A percentile compares a stretch with the other conserved stretches of the same genome.
Conservation (phyloP, 768 basidiomycete genomes). For the Russula abietina region DNA sequence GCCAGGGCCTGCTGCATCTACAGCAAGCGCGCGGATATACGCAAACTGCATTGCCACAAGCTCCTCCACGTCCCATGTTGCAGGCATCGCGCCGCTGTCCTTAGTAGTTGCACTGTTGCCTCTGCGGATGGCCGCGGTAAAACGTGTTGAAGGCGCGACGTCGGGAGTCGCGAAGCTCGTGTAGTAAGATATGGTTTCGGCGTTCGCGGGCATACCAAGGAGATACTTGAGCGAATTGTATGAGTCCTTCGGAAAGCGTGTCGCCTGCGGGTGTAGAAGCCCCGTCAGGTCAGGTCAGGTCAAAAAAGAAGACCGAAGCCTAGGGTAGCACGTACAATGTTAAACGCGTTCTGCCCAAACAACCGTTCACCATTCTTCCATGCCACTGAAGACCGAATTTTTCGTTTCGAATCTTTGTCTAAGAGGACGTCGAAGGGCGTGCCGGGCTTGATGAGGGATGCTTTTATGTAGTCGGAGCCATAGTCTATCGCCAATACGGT, state of each 20-base stretch:
- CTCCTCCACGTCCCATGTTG: slow-evolving; percentile 81
- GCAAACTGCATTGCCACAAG: slow-evolving; percentile 90
- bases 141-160: slow-evolving; percentile 56
- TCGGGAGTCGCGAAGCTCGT: slow-evolving; percentile 50
- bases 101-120: slow-evolving; percentile 42
- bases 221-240: slow-evolving; percentile 83
- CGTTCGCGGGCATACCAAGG: slow-evolving; percentile 57
- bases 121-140: slow-evolving; percentile 33
- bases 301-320: background rate
- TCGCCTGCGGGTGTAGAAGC: slow-evolving; percentile 51
- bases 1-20: slow-evolving; percentile 46
- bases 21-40: slow-evolving; percentile 86
- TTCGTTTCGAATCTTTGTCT: slow-evolving; percentile 95
- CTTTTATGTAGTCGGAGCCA: slow-evolving; percentile 96
- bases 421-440: slow-evolving; percentile 92
- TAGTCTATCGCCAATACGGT: slow-evolving; percentile 96
- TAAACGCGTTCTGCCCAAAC: slow-evolving; percentile 85
- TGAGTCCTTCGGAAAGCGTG: slow-evolving; percentile 83
- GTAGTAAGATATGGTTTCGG: slow-evolving; percentile 30
- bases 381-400: slow-evolving; percentile 82
- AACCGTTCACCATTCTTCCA: slow-evolving; percentile 89
- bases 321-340: slow-evolving; percentile 54
- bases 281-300: background rate
- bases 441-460: slow-evolving; percentile 90
- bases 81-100: background rate